Conservation (phyloP, 768 basidiomycete species). For the Cystofilobasidium capitatum region DNA sequence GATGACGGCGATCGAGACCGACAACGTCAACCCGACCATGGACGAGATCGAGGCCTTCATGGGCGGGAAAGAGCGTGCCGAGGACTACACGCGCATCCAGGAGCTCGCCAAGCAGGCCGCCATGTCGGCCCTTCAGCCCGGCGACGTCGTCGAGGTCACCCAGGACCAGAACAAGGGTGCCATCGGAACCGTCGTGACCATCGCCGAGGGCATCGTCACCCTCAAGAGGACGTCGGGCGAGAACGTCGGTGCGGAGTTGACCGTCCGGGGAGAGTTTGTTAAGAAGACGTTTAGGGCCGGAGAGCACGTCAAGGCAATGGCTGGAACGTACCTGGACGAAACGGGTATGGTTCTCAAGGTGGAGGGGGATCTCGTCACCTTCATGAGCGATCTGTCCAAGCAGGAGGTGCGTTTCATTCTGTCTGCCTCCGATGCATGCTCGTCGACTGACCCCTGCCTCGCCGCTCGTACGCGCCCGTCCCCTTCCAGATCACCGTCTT, state of each 20-base stretch:
- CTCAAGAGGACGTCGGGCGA: slow-evolving; percentile 67
- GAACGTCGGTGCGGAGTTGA: slow-evolving; percentile 74
- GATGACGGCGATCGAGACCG: slow-evolving; percentile 60
- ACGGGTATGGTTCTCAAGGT: slow-evolving; percentile 92
- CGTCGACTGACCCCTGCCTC: not conserved
- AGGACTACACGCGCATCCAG: slow-evolving; percentile 80
- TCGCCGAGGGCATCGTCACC: slow-evolving; percentile 74
- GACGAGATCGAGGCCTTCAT: slow-evolving; percentile 93
- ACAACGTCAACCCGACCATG: slow-evolving; percentile 87
- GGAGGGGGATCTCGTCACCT: slow-evolving; percentile 73
- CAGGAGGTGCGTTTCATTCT: slow-evolving; percentile 57
- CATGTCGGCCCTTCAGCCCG: slow-evolving; percentile 89
- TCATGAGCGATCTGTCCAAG: slow-evolving; percentile 94
- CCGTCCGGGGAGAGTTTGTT: slow-evolving; percentile 69
- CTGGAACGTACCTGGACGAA: slow-evolving; percentile 86
- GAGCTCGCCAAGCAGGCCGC: slow-evolving; percentile 85
- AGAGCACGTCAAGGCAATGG: slow-evolving; percentile 97
- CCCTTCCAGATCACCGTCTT: slow-evolving; percentile 77
- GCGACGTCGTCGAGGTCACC: slow-evolving; percentile 93
- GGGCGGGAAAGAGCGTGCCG: slow-evolving; percentile 49
- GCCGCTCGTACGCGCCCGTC: not conserved
- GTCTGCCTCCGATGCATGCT: not conserved
- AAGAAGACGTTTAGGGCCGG: slow-evolving; percentile 92
- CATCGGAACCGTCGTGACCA: slow-evolving; percentile 82
- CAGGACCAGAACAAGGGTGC: slow-evolving; percentile 93